Conservation (phyloP, 768 basidiomycete genomes). For the Ramaria sp. region DNA sequence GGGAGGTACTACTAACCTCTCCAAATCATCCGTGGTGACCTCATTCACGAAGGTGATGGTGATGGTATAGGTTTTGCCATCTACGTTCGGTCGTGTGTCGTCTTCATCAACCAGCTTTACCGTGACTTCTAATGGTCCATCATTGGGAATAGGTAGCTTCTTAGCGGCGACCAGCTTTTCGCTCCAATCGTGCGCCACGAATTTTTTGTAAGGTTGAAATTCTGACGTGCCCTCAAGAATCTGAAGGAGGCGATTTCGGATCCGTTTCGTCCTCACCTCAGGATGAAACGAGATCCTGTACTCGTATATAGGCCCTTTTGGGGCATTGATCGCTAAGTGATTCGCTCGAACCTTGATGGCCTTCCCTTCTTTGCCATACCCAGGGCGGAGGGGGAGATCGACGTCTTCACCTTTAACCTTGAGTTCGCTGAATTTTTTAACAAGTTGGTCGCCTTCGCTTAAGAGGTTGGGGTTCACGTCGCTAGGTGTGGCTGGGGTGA, state of each 20-base stretch:
- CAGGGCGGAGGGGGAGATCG: conserved; percentile 42
- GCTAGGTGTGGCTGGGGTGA: conserved; percentile 27
- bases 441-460: conserved; percentile 29
- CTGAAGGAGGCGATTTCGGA: conserved; percentile 42
- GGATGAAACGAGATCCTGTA: conserved; percentile 24
- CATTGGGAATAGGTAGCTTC: conserved; percentile 27
- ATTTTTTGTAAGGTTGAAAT: conserved; percentile 27
- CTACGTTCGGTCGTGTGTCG: conserved; percentile 22
- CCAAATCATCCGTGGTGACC: conserved; percentile 31
- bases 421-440: conserved; percentile 30
- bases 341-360: conserved; percentile 46
- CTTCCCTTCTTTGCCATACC: conserved; percentile 41
- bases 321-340: conserved; percentile 43
- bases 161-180: conserved; percentile 34
- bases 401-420: conserved; percentile 18
- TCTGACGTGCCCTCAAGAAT: conserved; percentile 35
- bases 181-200: conserved; percentile 40
- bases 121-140: conserved; percentile 15
- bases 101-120: conserved; percentile 34
- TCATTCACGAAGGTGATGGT: conserved; percentile 32
- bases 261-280: conserved; percentile 33
- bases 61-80: conserved; percentile 32
- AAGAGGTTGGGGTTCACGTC: conserved; percentile 44
- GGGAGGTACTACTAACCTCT: conserved; percentile 21
- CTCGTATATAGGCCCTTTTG: conserved; percentile 38